phyloP scores from a whole-genome alignment of 2,329 filamentous ascomycete species.

The Cytospora schulzeri region DNA sequence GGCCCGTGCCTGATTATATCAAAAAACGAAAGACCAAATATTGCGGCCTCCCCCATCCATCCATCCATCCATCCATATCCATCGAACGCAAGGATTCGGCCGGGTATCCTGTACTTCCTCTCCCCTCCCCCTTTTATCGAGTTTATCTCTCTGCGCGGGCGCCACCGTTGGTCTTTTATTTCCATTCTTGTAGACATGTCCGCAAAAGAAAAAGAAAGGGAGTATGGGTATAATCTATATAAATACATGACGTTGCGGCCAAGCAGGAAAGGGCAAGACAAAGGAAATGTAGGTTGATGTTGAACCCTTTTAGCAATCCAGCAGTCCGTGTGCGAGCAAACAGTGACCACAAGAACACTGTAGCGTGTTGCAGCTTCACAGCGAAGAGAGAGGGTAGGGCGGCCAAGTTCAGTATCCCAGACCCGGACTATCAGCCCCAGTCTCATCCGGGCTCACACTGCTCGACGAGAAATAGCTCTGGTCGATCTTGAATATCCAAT shows the following conservation, averaged over 20 bases:
- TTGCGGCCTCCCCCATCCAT: not conserved
- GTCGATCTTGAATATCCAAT: constrained; percentile 96
- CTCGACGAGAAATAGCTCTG: constrained; percentile 65
- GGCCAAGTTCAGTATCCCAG: constrained; percentile 2
- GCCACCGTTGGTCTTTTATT: constrained; percentile 12
- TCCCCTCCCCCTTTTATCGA: not conserved
- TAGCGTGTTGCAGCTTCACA: constrained; percentile 14
- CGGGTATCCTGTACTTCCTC: constrained; percentile 16
- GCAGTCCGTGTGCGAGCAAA: not conserved
- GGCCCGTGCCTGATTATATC: constrained; percentile 5
- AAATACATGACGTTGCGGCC: constrained; percentile 12
- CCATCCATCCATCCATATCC: not conserved
- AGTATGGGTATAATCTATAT: constrained; percentile 29
- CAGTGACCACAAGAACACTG: not conserved
- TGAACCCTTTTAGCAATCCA: not conserved
- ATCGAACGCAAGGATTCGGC: constrained; percentile 4
- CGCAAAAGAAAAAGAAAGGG: not conserved
- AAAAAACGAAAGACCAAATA: not conserved
- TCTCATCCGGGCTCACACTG: constrained; percentile 40
- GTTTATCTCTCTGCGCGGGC: constrained; percentile 5
- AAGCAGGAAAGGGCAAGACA: constrained; percentile 15
- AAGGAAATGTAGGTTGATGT: constrained; percentile 8
- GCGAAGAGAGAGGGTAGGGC: not conserved
- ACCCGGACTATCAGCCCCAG: constrained; percentile 42
- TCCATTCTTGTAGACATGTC: constrained; percentile 21